Base-by-base conservation (phyloP, 306 rosid genomes). In the Notholithocarpus densiflorus region DNA sequence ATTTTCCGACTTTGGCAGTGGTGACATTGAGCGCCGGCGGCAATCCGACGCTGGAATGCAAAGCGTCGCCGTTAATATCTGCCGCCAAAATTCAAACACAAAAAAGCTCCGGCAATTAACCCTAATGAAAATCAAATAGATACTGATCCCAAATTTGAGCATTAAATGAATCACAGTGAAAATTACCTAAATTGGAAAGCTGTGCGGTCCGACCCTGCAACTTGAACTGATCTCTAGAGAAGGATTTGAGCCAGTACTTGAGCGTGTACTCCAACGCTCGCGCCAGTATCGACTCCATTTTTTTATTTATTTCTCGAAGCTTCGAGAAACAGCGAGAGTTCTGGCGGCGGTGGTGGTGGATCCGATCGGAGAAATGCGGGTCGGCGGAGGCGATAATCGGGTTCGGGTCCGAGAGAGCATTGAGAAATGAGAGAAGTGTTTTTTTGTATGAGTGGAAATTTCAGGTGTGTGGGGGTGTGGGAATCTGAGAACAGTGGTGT, bases 181-280 rank as follows among this genome's bases (percentile, higher is more conserved):
- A 79, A 78, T 20, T 15, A 94, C 98, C 98, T 77, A 94, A 74
- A 84, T 90, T 92, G 68, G 92, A 94, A 17, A 94, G 97, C 87
- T 89, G 94, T 19, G 75, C 93, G 65, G 94, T 90, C 77, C 90
- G 89, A 18, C 98, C 98, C 60, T 92, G 97, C 80, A 88, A 79
- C 89, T 94, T 92, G 89, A 94, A 94, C 88, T 94, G 98, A 34
- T 94, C 98, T 48, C 97, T 75, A 65, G 97, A 84, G 90, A 92
- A 94, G 34, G 98, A 94, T 82, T 90, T 94, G 80, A 94, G 84
- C 98, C 97, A 94, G 74, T 94, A 94, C 88, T 92, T 94, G 79
- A 94, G 97, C 57, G 97, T 94, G 87, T 94, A 92, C 84, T 94
- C 98, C 40, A 94, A 84, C 32, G 98, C 97, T 20, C 89, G 85